phyloP scores from a whole-genome alignment of 139 green algal species.

The Closterium sp. region DNA sequence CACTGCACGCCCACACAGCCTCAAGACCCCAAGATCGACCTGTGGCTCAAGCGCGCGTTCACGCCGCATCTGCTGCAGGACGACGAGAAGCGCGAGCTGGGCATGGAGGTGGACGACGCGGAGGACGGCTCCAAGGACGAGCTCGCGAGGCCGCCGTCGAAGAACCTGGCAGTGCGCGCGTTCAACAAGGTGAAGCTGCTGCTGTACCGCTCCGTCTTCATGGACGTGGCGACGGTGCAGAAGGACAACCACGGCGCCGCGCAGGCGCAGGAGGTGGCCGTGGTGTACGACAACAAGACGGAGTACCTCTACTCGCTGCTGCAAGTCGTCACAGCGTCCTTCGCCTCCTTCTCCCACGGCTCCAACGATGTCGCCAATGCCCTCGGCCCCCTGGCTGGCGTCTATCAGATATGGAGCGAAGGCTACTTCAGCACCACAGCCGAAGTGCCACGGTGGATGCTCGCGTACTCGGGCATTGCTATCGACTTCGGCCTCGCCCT shows the following conservation, averaged over 20 bases:
- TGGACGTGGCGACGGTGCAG: conserved; percentile 9
- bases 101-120: background rate
- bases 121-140: conserved; percentile 3
- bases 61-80: background rate
- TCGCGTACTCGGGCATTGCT: background rate
- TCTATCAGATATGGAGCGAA: conserved; percentile 46
- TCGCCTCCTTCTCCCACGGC: conserved; percentile 74
- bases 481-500: conserved; percentile 2
- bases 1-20: background rate
- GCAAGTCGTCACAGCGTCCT: conserved; percentile 83
- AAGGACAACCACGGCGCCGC: background rate
- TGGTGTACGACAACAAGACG: conserved; percentile 68
- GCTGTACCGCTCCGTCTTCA: background rate
- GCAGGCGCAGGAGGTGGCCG: background rate
- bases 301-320: conserved; percentile 65
- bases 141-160: background rate
- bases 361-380: conserved; percentile 60
- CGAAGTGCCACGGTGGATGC: conserved; percentile 30
- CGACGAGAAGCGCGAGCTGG: background rate
- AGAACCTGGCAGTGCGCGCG: background rate
- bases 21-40: background rate
- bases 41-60: conserved; percentile 10
- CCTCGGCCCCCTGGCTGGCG: conserved; percentile 63
- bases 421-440: conserved; percentile 12
- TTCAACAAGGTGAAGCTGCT: background rate